Base-by-base conservation (phyloP, 139 green algal species). In the Deuterostichococcus epilithicus region DNA sequence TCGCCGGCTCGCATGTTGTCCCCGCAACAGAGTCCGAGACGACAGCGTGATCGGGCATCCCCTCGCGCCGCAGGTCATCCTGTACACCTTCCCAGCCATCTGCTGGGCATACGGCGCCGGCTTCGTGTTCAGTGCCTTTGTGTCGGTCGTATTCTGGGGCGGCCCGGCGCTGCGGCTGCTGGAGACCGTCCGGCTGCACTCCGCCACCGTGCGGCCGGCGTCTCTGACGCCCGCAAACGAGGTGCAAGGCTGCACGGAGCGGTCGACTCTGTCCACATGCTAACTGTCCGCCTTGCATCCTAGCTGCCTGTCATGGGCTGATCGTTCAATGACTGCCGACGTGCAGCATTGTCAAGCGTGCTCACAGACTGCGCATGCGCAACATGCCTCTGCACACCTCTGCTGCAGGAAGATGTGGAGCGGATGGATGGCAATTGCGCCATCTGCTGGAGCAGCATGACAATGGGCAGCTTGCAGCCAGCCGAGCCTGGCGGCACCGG, bases 41-140 rank as follows among this genome's bases (percentile, higher is more conserved):
- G n/a, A n/a, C n/a, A n/a, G n/a, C n/a, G n/a, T n/a, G n/a, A n/a
- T n/a, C n/a, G n/a, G n/a, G n/a, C n/a, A n/a, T n/a, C n/a, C n/a
- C n/a, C n/a, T n/a, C n/a, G n/a, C n/a, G n/a, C n/a, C n/a, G n/a
- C 87, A 87, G 74, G 80, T 88, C 44, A 89, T 94, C 68, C 83
- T 94, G 30, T 88, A 90, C 77, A 80, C 84, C 58, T 96, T 96
- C 82, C 91, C 91, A 1, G 91, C 89, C 20, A 84, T 97, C 34
- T 97, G 92, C 86, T 96, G 92, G 92, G 59, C 89, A 30, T 95
- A 97, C 78, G 90, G 89, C 18, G 92, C 92, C 0, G 92, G 92
- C 36, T 66, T 91, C 20, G 58, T 94, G 2, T 97, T 97, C 82
- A 91, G 76, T 32, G 80, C 71, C 33, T 91, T 93, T 80, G 88